These are phyloP conservation scores for Alternaria incomplexa DNA, from an alignment of 2,329 filamentous ascomycete genomes.

Conservation along the genomic window DNA sequence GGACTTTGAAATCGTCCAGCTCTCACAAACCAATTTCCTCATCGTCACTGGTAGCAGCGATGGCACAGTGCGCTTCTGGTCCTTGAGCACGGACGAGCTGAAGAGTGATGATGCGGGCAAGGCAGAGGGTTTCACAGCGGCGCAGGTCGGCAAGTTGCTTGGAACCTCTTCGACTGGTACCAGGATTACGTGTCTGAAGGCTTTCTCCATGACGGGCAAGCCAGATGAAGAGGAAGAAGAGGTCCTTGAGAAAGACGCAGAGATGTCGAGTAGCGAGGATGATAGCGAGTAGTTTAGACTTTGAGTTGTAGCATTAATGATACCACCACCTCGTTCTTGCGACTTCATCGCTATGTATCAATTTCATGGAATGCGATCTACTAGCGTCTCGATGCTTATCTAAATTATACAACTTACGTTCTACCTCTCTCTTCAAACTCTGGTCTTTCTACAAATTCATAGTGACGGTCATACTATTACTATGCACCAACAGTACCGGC, in stretches of 20 bases:
- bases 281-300: slow-evolving; percentile 25
- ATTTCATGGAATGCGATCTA: neutral
- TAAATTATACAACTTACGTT: neutral
- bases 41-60: slow-evolving; percentile 83
- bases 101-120: slow-evolving; percentile 15
- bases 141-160: slow-evolving; percentile 69
- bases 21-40: slow-evolving; percentile 52
- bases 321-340: slow-evolving; percentile 13
- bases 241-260: slow-evolving; percentile 24
- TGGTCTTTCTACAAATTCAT: slow-evolving; percentile 64
- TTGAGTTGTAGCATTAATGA: slow-evolving; percentile 11
- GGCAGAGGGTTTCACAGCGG: slow-evolving; percentile 34
- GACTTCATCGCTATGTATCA: neutral
- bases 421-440: neutral
- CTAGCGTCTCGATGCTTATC: neutral
- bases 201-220: slow-evolving; percentile 77
- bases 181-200: slow-evolving; percentile 85
- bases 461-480: slow-evolving; percentile 89
- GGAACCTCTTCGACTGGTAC: slow-evolving; percentile 85
- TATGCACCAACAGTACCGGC: slow-evolving; percentile 78
- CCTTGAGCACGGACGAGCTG: slow-evolving; percentile 51
- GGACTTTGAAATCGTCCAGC: slow-evolving; percentile 75
- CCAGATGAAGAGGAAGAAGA: slow-evolving; percentile 35
- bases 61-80: slow-evolving; percentile 82
- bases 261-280: slow-evolving; percentile 27